These are phyloP conservation scores for Picea sitchensis DNA, from an alignment of 75 land plant species.

Conservation along the genomic window DNA sequence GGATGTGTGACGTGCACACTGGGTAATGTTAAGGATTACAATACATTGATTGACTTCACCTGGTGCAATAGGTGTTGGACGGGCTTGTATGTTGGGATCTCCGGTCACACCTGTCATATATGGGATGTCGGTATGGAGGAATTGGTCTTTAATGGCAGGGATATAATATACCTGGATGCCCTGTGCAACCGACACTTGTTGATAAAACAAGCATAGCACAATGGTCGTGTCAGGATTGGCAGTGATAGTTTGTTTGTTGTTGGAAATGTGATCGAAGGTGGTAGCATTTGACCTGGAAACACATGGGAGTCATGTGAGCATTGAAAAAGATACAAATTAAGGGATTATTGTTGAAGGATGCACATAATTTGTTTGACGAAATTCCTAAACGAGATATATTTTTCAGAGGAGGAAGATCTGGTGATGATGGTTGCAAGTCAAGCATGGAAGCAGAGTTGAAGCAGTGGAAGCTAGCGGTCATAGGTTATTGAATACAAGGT, in stretches of 20 bases:
- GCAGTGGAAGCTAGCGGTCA: too few relatives aligned
- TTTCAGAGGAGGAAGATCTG: too few relatives aligned
- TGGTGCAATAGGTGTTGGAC: slow-evolving; percentile 29
- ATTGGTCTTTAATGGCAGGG: slow-evolving; percentile 39
- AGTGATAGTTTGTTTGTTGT: slow-evolving; percentile 18
- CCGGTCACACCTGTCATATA: slow-evolving; percentile 48
- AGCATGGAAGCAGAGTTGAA: too few relatives aligned
- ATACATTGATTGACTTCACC: slow-evolving; percentile 26
- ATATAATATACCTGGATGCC: slow-evolving; percentile 53
- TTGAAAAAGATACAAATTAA: not conserved
- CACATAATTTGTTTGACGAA: too few relatives aligned
- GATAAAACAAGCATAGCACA: slow-evolving; percentile 21
- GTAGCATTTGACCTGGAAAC: slow-evolving; percentile 11
- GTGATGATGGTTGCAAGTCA: too few relatives aligned
- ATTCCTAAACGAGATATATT: too few relatives aligned
- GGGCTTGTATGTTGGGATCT: slow-evolving; percentile 60
- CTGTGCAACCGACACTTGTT: slow-evolving; percentile 59
- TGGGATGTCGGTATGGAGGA: slow-evolving; percentile 48
- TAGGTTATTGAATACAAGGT: too few relatives aligned
- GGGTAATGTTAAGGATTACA: slow-evolving; percentile 47
- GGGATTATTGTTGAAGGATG: too few relatives aligned
- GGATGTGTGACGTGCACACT: slow-evolving; percentile 20
- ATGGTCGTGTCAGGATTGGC: slow-evolving; percentile 43
- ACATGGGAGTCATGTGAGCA: slow-evolving; percentile 14
- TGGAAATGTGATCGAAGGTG: slow-evolving; percentile 25